Evolutionary conservation across 345 rosid species (phyloP).

Genomic region (Acer campestre): DNA sequence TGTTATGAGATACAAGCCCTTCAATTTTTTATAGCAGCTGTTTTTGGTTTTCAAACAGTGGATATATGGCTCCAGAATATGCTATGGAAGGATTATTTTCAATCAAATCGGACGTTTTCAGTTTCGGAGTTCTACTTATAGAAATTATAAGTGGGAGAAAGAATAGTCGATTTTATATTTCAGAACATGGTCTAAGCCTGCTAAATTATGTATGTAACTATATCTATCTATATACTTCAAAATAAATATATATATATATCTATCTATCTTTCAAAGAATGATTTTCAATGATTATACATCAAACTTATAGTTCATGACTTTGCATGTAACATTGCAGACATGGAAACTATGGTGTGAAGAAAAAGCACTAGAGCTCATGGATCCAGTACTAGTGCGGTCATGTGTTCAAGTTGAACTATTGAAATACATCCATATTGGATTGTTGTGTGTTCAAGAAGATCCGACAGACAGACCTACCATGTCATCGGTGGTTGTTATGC

Average conservation of each 20-base stretch:
- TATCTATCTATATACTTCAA: neutral
- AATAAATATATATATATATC: too few species aligned
- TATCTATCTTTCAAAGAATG: neutral
- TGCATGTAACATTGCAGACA: neutral
- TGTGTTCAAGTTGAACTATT: neutral
- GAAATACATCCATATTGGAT: slow-evolving; percentile 11
- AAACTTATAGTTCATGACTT: neutral
- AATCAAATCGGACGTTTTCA: neutral
- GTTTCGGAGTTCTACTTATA: neutral
- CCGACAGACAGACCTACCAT: slow-evolving; percentile 13
- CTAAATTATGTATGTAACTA: neutral
- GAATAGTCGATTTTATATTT: neutral
- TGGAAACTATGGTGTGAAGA: slow-evolving; percentile 17
- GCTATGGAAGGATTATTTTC: neutral
- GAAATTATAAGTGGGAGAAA: neutral
- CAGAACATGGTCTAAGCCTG: neutral
- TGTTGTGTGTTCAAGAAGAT: slow-evolving; percentile 23
- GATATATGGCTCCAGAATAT: slow-evolving; percentile 14
- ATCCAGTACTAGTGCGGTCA: slow-evolving; percentile 4
- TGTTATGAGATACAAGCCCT: too few species aligned
- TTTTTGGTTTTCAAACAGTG: neutral
- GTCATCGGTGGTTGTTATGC: neutral
- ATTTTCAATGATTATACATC: too few species aligned
- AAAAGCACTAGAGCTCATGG: neutral
- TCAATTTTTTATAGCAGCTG: too few species aligned